Base-by-base conservation (phyloP, 208 protist genomes). In the Lotmaria passim region DNA sequence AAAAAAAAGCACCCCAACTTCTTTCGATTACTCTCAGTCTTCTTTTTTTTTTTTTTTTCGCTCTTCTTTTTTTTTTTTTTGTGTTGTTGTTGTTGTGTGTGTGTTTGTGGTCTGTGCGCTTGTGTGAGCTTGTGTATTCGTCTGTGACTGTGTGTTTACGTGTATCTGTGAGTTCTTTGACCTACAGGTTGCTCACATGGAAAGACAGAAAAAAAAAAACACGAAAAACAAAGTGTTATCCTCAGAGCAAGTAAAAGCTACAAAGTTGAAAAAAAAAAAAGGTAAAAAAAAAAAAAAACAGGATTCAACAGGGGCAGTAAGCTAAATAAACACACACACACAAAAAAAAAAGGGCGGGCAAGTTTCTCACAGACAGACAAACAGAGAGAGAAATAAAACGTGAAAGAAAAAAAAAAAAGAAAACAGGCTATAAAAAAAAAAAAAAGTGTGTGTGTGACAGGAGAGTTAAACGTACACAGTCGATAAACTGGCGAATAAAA, bases 141-240 rank as follows among this genome's bases (percentile, higher is more conserved):
- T 46, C 3, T 46, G 11, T 46, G 11, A 21, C 3, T 46, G 11
- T 46, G 11, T 46, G 15, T 46, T 21, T 7, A 17, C 2, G 36
- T 12, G 36, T 39, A 39, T 39, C 8, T 39, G 36, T 39, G 12
- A 14, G 36, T 39, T 14, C 36, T 39, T 39, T 39, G 12, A 39
- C 12, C 36, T 39, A 39, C 36, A 12, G 36, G 12, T 39, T 39
- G 6, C 12, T 39, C 17, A 46, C 31, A 53, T 17, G 30, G 15
- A 57, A 8, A 63, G 41, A 64, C 4, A 61, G 48, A 46, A 17
- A 11, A 26, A 52, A 61, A 52, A 44, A 48, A 50, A 65, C 28
- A 38, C 33, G 39, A 24, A 7, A 21, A 33, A 41, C 47, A 53
- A 75, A 36, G n/a, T n/a, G n/a, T n/a, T n/a, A n/a, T n/a, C n/a